phyloP scores from a whole-genome alignment of 352 stramenopile genomes.

The Pythium dissotocum region DNA sequence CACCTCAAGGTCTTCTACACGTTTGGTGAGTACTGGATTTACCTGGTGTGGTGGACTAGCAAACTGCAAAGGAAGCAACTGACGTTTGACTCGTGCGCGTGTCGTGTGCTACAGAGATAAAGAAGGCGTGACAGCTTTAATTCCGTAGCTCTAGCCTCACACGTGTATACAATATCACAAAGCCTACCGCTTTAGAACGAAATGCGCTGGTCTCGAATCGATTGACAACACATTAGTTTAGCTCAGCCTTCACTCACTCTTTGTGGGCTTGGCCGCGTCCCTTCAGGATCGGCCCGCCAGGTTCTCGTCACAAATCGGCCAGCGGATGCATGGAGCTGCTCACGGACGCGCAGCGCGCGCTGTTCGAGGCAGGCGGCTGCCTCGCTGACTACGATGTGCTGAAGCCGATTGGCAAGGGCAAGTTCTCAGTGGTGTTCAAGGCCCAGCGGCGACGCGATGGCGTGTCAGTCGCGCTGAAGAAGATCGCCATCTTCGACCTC shows the following conservation, averaged over 20 bases:
- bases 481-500: slow-evolving; percentile 91
- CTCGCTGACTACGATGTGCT: slow-evolving; percentile 81
- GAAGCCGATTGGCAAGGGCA: slow-evolving; percentile 91
- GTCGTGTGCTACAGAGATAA: slow-evolving; percentile 47
- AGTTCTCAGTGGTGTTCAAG: slow-evolving; percentile 93
- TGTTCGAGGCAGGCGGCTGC: slow-evolving; percentile 58
- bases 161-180: not conserved
- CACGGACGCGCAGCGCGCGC: slow-evolving; percentile 63
- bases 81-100: not conserved
- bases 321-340: slow-evolving; percentile 68
- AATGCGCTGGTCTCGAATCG: not conserved
- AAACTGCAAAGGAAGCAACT: not conserved
- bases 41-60: not conserved
- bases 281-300: slow-evolving; percentile 6
- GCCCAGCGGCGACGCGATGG: slow-evolving; percentile 68
- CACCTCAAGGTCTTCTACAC: slow-evolving; percentile 78
- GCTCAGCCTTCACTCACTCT: not conserved
- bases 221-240: not conserved
- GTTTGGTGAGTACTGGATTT: slow-evolving; percentile 46
- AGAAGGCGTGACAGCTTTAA: slow-evolving; percentile 34
- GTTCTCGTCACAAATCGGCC: not conserved
- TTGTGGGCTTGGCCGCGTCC: slow-evolving; percentile 4
- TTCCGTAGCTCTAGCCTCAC: not conserved
- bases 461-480: slow-evolving; percentile 90
- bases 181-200: no score